Evolutionary conservation across 129 eudicot species (phyloP), one percentile per base, ranked within the genome.

Genomic region (Logfia minima): DNA sequence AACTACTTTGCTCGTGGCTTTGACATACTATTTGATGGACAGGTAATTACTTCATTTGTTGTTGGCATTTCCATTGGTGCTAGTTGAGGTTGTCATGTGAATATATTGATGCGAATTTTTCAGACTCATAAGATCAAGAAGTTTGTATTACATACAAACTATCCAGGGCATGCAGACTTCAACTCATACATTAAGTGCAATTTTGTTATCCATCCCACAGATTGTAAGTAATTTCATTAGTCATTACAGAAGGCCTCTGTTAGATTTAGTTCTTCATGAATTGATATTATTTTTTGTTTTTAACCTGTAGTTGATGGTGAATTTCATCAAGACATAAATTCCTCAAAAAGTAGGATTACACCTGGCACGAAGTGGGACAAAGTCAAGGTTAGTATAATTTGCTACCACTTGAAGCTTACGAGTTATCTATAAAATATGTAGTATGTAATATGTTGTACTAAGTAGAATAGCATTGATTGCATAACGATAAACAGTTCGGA

Each of bases 101-200:
- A 43, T 31, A 9, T 56, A 74, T 75, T 41, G 4, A 59, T 23
- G 29, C 68, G 18, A 62, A 64, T 51, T 78, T 67, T 80, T 79
- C 89, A 94, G 99, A 94, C 97, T 2, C 99, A 94, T 70, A 94
- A 87, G 69, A 87, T 94, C 74, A 94, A 94, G 80, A 94, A 94
- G 88, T 94, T 94, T 59, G 99, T 94, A 43, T 79, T 94, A 70
- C 99, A 94, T 71, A 89, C 99, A 39, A 94, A 94, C 72, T 94
- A 87, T 85, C 99, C 99, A 11, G 99, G 99, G 53, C 99, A 94
- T 80, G 91, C 97, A 0, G 99, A 94, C 86, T 94, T 94, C 68
- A 94, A 94, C 77, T 89, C 94, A 16, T 94, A 94, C 83, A 91
- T 89, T 70, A 94, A 91, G 87, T 94, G 99, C 96, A 94, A 91